Evolutionary conservation across 306 rosid species (phyloP), one percentile per base, ranked within the genome.

Genomic region (Aeschynomene evenia): DNA sequence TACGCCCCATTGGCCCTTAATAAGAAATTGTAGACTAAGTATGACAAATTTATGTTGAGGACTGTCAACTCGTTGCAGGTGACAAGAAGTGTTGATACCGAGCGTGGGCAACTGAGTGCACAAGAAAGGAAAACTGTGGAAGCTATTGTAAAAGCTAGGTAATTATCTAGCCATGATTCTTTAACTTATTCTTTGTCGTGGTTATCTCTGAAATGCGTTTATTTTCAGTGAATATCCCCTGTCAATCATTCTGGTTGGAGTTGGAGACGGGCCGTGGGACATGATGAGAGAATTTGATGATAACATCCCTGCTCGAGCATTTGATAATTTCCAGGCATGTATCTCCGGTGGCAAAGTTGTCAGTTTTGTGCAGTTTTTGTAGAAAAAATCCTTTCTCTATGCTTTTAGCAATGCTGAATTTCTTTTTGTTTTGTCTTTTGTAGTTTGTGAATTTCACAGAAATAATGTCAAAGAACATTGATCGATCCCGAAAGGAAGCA

Each of bases 191-290:
- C 63, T 22, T 40, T 50, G 10, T 36, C 45, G 37, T 53, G 23
- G 36, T 54, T 21, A 66, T 19, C 26, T 46, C 29, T 70, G 46
- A 61, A 23, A 40, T 18, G 28, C 53, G 40, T 70, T 46, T 55
- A 59, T 56, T 70, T 66, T 74, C 84, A 94, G 98, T 56, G 76
- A 81, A 57, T 87, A 89, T 60, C 96, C 99, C 12, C 65, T 95
- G 66, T 95, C 99, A 40, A 95, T 95, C 65, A 69, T 95, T 70
- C 57, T 95, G 51, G 99, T 95, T 19, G 99, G 99, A 55, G 97
- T 91, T 62, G 99, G 99, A 72, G 99, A 95, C 49, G 99, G 99
- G 40, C 99, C 99, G 3, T 95, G 99, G 99, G 96, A 95, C 63
- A 91, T 86, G 93, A 95, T 95, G 97, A 88, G 77, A 78, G 78